Evolutionary conservation across 2,329 filamentous ascomycete genomes (phyloP), one percentile per base, ranked within the genome.

Genomic region (Hymenotorrendiella dingleyae): DNA sequence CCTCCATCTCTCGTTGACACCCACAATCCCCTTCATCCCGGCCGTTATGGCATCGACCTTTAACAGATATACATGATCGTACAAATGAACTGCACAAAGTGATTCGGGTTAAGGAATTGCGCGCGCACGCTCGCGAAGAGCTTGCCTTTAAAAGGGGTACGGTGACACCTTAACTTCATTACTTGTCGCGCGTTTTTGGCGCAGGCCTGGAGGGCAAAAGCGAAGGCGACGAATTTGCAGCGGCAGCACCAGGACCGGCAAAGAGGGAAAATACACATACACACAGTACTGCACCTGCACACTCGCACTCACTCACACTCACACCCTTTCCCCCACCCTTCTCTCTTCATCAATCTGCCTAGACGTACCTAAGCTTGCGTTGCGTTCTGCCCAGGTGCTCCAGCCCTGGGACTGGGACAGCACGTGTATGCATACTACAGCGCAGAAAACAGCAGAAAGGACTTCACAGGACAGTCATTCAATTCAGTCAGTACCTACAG

Each of bases 81-180:
- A 61, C 54, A 56, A 51, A 56, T 57, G 48, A 57, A 56, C 53
- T 60, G 49, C 52, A 57, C 54, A 54, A 46, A 53, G 51, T 55
- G 53, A 57, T 27, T 48, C 27, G 42, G 46, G 46, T 50, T 49
- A 35, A 46, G 44, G 47, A 45, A n/a, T n/a, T n/a, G 37, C 35
- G 40, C 43, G 39, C 30, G 43, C 40, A 43, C 41, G 45, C 46
- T 51, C 47, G 40, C 34, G 35, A 37, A 45, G 47, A 50, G 49
- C 45, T 52, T 43, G 44, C 40, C 47, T 46, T 40, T 21, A 14
- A 41, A 48, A 58, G 56, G 58, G 58, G 59, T 62, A 62, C 48
- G 58, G 59, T 62, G 47, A 59, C 57, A 60, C 55, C 53, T 60
- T 55, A 52, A 59, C 47, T 51, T 53, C 51, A 42, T 43, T 40